Base-by-base conservation (phyloP, 371 early-diverging fungal genomes). In the Mucor racemosus region DNA sequence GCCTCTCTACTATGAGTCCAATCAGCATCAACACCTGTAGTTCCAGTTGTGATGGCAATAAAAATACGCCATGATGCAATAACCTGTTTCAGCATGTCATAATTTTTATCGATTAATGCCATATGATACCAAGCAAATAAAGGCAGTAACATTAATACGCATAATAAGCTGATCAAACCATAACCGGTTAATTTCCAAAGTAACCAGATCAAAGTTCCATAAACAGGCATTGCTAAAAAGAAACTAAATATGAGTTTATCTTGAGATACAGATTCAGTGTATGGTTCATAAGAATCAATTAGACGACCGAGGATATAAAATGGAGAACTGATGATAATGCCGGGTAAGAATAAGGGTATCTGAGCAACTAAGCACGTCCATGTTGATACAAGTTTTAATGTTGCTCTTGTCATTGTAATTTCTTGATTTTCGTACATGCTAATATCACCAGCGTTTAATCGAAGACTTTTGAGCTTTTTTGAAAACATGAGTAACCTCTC, bases 271-370 rank as follows among this genome's bases (percentile, higher is more conserved):
- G 80, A 81, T 65, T 87, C 88, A 13, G 81, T 81, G 54, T 85
- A 80, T 34, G 69, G 67, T 65, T 87, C 88, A 40, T 68, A 80
- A 11, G 71, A 73, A 35, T 82, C 82, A 58, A 79, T 76, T 9
- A 80, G 9, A 26, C 71, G 74, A 34, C 81, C 85, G 10, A 86
- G 40, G 14, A 80, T 46, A 56, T 84, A 87, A 4, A 87, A 76
- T 0, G 88, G 88, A 13, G 75, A 80, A 57, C 86, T 85, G 66
- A 87, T 78, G 44, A 81, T 68, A 15, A 86, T 71, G 56, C 83
- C 85, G 9, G 88, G 88, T 64, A 87, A 67, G 64, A 84, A 85
- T 33, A 87, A 64, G 53, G 88, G 88, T 40, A 87, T 71, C 58
- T 85, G 84, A 48, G 80, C 48, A 1, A 76, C 36, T 13, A 84